Evolutionary conservation across 1,139 yeast genomes (phyloP).

Genomic region (Arxiozyma slooffiae): DNA sequence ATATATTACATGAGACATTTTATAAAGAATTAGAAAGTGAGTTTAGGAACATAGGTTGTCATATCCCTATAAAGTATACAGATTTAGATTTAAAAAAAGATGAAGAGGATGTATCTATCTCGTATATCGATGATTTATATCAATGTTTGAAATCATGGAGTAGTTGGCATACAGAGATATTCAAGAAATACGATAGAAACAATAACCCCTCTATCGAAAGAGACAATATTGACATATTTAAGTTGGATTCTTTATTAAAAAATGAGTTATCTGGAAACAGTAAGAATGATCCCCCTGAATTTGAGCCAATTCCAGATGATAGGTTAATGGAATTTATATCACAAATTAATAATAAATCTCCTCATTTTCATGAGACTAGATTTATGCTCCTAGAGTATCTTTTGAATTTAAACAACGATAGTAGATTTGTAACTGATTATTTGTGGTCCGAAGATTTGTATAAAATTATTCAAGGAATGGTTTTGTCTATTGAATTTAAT

Average conservation of each 20-base stretch:
- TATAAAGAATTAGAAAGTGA: slow-evolving; percentile 8
- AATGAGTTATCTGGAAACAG: slow-evolving; percentile 23
- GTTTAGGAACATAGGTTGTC: slow-evolving; percentile 8
- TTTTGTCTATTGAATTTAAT: slow-evolving; percentile 31
- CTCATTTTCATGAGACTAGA: slow-evolving; percentile 44
- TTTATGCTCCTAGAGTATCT: slow-evolving; percentile 36
- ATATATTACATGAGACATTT: slow-evolving; percentile 9
- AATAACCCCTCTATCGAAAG: slow-evolving; percentile 4
- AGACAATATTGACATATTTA: slow-evolving; percentile 15
- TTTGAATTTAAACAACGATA: slow-evolving; percentile 24
- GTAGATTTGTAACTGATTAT: slow-evolving; percentile 30
- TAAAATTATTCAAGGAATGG: slow-evolving; percentile 26
- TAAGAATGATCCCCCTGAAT: slow-evolving; percentile 8
- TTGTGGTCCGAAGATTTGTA: slow-evolving; percentile 24
- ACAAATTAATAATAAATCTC: slow-evolving; percentile 27
- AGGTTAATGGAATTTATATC: slow-evolving; percentile 31
- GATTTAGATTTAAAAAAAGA: slow-evolving; percentile 10
- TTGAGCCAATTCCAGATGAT: slow-evolving; percentile 20
- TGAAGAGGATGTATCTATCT: not conserved
- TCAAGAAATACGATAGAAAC: slow-evolving; percentile 25
- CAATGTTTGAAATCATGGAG: slow-evolving; percentile 38
- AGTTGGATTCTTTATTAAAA: slow-evolving; percentile 24
- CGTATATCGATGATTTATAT: slow-evolving; percentile 32
- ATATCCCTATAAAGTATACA: slow-evolving; percentile 12
- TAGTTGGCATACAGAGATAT: slow-evolving; percentile 31